A percentile compares a stretch with the other conserved stretches of the same genome.
Evolutionary conservation across 2,329 filamentous ascomycete genomes (phyloP).

Genomic region (Leptoxyphium fumago): DNA sequence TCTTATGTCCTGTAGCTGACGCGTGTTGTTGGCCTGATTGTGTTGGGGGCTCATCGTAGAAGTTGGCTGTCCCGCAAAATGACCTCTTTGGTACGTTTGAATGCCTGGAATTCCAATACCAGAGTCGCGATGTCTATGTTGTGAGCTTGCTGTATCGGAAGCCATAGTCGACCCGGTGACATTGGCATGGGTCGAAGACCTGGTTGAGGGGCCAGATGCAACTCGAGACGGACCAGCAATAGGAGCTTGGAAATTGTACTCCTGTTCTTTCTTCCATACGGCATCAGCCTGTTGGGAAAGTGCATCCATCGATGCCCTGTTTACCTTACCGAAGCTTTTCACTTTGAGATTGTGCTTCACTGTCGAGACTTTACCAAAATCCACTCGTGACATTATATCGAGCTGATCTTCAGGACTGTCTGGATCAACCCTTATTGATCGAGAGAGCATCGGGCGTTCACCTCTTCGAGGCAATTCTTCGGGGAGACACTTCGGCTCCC

Average conservation of each 20-base stretch:
- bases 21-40: too few relatives aligned
- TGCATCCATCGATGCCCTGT: neutral
- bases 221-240: too few relatives aligned
- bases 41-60: too few relatives aligned
- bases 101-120: too few relatives aligned
- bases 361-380: slow-evolving; percentile 9
- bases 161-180: too few relatives aligned
- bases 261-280: neutral
- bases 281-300: neutral
- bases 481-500: neutral
- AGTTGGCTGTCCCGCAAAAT: too few relatives aligned
- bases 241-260: too few relatives aligned
- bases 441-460: slow-evolving; percentile 5
- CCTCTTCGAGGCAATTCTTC: slow-evolving; percentile 3
- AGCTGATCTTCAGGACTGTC: slow-evolving; percentile 3
- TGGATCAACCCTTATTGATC: slow-evolving; percentile 8
- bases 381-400: slow-evolving; percentile 7
- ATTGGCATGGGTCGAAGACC: neutral
- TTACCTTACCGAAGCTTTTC: slow-evolving; percentile 9
- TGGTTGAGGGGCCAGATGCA: neutral
- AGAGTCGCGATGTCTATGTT: too few relatives aligned
- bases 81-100: too few relatives aligned
- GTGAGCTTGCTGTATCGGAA: too few relatives aligned
- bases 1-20: too few relatives aligned
- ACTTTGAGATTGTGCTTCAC: slow-evolving; percentile 15